Conservation (phyloP, 2,329 filamentous ascomycete species). For the Didymosphaeria variabile region DNA sequence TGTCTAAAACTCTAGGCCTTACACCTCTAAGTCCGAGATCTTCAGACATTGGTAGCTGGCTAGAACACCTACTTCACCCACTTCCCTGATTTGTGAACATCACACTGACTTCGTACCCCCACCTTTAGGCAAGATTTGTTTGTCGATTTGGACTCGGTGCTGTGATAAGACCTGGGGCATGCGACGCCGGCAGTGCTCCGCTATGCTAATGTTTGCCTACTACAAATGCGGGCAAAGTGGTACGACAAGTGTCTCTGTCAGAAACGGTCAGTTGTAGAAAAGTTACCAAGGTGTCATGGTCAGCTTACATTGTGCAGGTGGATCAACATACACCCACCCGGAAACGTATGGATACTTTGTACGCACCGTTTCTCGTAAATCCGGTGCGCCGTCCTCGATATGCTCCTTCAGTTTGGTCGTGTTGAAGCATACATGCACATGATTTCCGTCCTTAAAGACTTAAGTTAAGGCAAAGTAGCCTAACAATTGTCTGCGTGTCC, state of each 20-base stretch:
- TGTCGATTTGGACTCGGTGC: slow-evolving; percentile 52
- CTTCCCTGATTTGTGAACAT: too few species aligned
- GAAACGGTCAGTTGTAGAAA: neutral
- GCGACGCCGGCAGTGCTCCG: neutral
- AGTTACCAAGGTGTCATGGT: neutral
- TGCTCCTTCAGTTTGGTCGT: neutral
- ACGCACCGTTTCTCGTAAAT: neutral
- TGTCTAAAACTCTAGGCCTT: too few species aligned
- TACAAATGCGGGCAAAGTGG: neutral
- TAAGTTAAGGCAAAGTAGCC: neutral
- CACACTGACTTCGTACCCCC: too few species aligned
- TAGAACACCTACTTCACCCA: too few species aligned
- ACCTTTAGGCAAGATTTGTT: slow-evolving; percentile 54
- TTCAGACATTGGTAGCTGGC: too few species aligned
- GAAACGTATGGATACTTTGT: neutral
- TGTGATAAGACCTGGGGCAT: slow-evolving; percentile 21
- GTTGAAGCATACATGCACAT: neutral
- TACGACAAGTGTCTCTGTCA: neutral
- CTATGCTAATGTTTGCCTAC: neutral
- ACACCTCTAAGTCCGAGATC: too few species aligned
- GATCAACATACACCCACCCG: neutral
- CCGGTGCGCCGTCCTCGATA: neutral
- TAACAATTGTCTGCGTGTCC: neutral
- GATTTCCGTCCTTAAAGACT: neutral
- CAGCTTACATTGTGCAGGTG: slow-evolving; percentile 1